Base-by-base conservation (phyloP, 228 moss, liverwort and hornwort genomes). In the Sphagnum fallax region DNA sequence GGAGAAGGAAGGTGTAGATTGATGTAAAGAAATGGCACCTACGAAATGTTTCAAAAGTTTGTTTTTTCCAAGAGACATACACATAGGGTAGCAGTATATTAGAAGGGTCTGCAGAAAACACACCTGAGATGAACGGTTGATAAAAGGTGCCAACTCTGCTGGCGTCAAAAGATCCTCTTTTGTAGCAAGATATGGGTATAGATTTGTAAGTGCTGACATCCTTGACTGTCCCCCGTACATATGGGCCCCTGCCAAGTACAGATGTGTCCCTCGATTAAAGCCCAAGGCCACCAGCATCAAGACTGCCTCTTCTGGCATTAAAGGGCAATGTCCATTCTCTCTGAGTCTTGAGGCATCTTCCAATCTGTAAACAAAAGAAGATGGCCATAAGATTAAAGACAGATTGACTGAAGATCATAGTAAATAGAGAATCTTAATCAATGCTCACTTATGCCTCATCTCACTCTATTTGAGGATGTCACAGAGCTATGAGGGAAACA, bases 221-320 rank as follows among this genome's bases (percentile, higher is more conserved):
- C 94, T 91, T 18, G 72, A 76, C 64, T 79, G 78, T 65, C 98
- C 92, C 50, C 90, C 92, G 67, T 94, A 98, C 67, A 98, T 82
- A 52, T 87, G 85, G 53, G 98, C 90, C 63, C 98, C 98, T 55
- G 92, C 94, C 51, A 94, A 81, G 58, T 87, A 98, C 32, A 98
- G 89, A 52, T 92, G 76, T 57, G 94, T 98, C 65, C 87, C 90
- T 47, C 94, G 81, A 69, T 90, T 98, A 68, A 92, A 98, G 7
- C 98, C 98, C 16, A 98, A 76, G 14, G 90, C 89, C 75, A 90
- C 98, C 69, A 98, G 75, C 87, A 98, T 94, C 67, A 94, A 58
- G 65, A 92, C 90, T 13, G 85, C 89, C 83, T 98, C 98, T 67
- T 98, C 98, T 13, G 98, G 98, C 79, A 90, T 92, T 60, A 98